These are phyloP conservation scores for Anthracocystis setariae DNA, from an alignment of 1,284 basidiomycete species.

Conservation along the genomic window DNA sequence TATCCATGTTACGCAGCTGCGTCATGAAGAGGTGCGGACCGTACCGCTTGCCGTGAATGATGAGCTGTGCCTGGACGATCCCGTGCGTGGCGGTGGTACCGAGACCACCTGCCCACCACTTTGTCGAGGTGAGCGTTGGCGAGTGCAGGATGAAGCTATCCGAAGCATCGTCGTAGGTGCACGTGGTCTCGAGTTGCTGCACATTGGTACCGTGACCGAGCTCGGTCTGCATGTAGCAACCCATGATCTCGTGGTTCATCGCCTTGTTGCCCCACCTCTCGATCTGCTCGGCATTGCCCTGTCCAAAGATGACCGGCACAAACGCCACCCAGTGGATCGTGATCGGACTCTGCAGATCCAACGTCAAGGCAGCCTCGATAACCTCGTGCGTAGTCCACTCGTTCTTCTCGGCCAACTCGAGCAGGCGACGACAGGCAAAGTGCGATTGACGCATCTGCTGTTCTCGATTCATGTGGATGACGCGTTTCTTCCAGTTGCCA, in stretches of 20 bases:
- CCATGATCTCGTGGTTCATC: conserved; percentile 64
- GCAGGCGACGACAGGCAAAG: conserved; percentile 57
- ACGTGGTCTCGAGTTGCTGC: conserved; percentile 77
- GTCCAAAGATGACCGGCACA: conserved; percentile 63
- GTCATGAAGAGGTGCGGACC: conserved; percentile 83
- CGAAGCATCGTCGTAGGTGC: conserved; percentile 77
- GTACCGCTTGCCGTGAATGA: conserved; percentile 75
- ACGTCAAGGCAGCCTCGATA: conserved; percentile 54
- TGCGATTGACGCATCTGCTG: conserved; percentile 61
- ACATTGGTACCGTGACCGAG: conserved; percentile 75
- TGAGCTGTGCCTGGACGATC: conserved; percentile 79
- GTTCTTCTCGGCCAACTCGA: conserved; percentile 53
- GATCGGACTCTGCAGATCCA: conserved; percentile 58
- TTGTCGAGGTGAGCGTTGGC: conserved; percentile 79
- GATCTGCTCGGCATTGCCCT: conserved; percentile 57
- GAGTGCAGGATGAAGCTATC: conserved; percentile 81
- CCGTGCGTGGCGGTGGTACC: conserved; percentile 81
- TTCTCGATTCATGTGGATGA: conserved; percentile 61
- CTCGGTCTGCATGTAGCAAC: conserved; percentile 68
- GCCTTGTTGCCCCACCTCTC: conserved; percentile 59
- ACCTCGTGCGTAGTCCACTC: conserved; percentile 62
- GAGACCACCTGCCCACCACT: conserved; percentile 81
- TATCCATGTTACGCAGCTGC: conserved; percentile 70
- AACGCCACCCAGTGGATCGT: conserved; percentile 64
- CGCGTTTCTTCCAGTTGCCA: conserved; percentile 61